Conservation (phyloP, 495 filamentous ascomycete species). For the Glonium stellatum region DNA sequence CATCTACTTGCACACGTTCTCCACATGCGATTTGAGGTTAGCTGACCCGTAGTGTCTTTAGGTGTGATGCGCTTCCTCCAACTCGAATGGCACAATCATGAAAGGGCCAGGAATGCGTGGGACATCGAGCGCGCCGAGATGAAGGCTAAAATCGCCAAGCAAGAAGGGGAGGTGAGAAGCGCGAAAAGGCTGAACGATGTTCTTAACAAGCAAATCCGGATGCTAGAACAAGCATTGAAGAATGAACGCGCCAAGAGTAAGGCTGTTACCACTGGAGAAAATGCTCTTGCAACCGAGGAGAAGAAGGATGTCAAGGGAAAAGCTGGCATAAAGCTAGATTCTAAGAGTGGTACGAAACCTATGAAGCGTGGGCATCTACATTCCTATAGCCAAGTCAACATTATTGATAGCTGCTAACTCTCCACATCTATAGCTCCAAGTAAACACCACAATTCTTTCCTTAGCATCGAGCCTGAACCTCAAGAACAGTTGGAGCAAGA, state of each 20-base stretch:
- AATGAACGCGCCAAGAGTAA: conserved; percentile 50
- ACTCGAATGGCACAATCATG: conserved; percentile 97
- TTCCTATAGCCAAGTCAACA: background rate
- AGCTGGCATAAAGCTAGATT: conserved; percentile 9
- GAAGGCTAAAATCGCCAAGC: conserved; percentile 93
- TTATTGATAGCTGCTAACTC: conserved; percentile 13
- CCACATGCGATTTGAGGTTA: conserved; percentile 6
- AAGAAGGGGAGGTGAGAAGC: conserved; percentile 82
- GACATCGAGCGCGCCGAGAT: conserved; percentile 98
- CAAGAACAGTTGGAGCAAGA: conserved; percentile 31
- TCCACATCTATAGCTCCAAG: conserved; percentile 16
- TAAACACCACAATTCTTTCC: conserved; percentile 40
- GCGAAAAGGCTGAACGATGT: conserved; percentile 81
- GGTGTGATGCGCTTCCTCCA: conserved; percentile 99
- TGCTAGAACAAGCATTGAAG: conserved; percentile 85
- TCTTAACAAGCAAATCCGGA: conserved; percentile 77
- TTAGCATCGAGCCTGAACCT: conserved; percentile 30
- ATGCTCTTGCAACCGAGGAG: conserved; percentile 20
- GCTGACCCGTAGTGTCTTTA: conserved; percentile 33
- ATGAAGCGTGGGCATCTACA: conserved; percentile 25
- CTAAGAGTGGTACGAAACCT: conserved; percentile 19
- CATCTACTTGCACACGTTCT: too few relatives aligned
- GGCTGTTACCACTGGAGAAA: conserved; percentile 32
- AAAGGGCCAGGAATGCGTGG: conserved; percentile 97
- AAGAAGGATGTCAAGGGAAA: conserved; percentile 26